Base-by-base conservation (phyloP, 1,139 yeast genomes). In the Candida pseudoviswanathii region DNA sequence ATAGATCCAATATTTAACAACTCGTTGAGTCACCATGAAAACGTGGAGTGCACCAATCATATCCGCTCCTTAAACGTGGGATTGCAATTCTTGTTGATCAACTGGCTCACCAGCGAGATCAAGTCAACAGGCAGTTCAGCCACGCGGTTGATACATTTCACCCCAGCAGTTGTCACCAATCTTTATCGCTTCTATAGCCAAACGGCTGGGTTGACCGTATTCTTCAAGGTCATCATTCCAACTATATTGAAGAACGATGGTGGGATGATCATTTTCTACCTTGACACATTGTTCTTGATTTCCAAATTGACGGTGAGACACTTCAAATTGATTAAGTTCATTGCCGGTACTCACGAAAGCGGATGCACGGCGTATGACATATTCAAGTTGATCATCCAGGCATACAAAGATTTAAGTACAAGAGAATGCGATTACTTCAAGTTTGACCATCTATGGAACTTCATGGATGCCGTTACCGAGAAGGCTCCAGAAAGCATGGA, bases 21-120 rank as follows among this genome's bases (percentile, higher is more conserved):
- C 0, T 44, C 53, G 1, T 48, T 61, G 9, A 10, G n/a, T 42
- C 26, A 24, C 2, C 5, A 38, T 8, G 33, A 26, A 4, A 30
- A 39, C 32, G 3, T 21, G 6, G 30, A 41, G 4, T 44, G 45
- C 29, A 29, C 36, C 2, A 50, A 47, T 10, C 57, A 59, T 22
- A 34, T 53, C 9, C 22, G 42, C 9, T 47, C 48, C 1, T 46
- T 57, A 10, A 59, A 59, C 36, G 73, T 73, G 16, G 84, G 84
- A 0, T 58, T 75, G 25, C 73, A 70, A 51, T 75, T 76, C 50
- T 65, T 77, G 27, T 58, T 78, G 2, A 66, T 75, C 1, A 78
- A 76, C 53, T 70, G 78, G 75, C 57, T 76, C 22, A 74, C 80
- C 0, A 66, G 65, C 29, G 77, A 75, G 47, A 58, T 80, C 16